Conservation (phyloP, 495 filamentous ascomycete genomes). For the Trichocladium antarcticum region DNA sequence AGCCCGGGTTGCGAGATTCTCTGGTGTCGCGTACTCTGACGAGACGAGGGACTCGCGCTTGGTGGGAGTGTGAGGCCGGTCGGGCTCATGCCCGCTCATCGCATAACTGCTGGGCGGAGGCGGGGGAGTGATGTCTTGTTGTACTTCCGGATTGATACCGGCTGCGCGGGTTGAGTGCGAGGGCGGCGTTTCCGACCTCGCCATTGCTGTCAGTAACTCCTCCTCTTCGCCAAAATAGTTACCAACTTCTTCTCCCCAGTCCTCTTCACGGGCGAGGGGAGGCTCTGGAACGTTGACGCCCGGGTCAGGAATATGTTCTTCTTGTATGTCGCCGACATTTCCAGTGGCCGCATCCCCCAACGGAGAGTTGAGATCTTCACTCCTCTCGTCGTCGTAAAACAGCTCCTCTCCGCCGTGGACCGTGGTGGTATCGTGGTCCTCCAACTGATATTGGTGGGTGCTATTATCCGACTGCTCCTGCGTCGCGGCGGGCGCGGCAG, state of each 20-base stretch:
- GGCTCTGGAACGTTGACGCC: not conserved
- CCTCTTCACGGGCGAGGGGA: not conserved
- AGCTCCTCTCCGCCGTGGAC: constrained; percentile 19
- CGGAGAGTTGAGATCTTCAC: not conserved
- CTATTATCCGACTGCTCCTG: not conserved
- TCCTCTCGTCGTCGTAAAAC: constrained; percentile 19
- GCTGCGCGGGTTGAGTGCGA: too few relatives aligned
- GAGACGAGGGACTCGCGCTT: not conserved
- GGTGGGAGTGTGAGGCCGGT: constrained; percentile 13
- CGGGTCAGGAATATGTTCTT: not conserved
- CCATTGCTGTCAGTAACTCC: not conserved
- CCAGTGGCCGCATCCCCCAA: not conserved
- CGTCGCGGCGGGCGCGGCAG: not conserved
- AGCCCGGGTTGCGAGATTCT: not conserved
- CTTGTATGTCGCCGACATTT: not conserved
- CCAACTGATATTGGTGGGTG: not conserved
- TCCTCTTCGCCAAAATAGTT: constrained; percentile 1
- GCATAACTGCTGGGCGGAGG: not conserved
- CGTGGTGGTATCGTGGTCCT: constrained; percentile 14
- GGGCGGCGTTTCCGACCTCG: not conserved
- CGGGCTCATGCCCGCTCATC: constrained; percentile 1
- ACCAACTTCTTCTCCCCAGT: constrained; percentile 3
- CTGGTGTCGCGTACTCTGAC: constrained; percentile 3
- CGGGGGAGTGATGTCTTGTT: not conserved
- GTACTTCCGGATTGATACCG: too few relatives aligned